Base-by-base conservation (phyloP, 352 stramenopile species). In the Discostella stelligera region DNA sequence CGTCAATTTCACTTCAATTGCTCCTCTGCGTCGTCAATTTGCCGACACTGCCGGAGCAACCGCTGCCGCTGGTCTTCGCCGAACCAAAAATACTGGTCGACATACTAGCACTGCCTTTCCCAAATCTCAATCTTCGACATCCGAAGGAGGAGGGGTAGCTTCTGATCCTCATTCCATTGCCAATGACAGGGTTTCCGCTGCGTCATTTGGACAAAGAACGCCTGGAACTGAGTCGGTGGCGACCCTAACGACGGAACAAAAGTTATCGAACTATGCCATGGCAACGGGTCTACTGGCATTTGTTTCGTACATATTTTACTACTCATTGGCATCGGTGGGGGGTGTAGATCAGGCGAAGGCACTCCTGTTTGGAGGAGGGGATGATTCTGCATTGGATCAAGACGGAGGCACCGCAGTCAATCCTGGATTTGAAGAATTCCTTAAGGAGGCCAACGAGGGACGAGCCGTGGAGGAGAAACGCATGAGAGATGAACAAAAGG, bases 291-390 rank as follows among this genome's bases (percentile, higher is more conserved):
- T 81, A 46, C 49, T 81, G 3, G 73, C 58, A 7, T 81, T 75
- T 58, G 73, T 81, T 48, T 81, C 73, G 1, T 81, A 76, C 23
- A 64, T 81, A 3, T 81, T 81, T 67, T 81, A 81, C 44, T 81
- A 81, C 48, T 77, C 66, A 0, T n/a, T 81, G 30, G 67, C 73
- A n/a, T 68, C 48, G 5, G 73, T 81, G 11, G 73, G 73, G 13
- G 73, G 73, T 7, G 50, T 37, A 23, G 67, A 81, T 3, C 75
- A 76, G 52, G 73, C 73, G 1, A 75, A 66, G 44, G 23, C 58
- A 48, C 41, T 81, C 1, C 58, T 81, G 0, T 50, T 75, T 16
- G 72, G 72, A 18, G 18, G 4, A 3, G n/a, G 59, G 41, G 32
- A 30, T 41, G 63, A 61, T 27, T 18, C 13, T 21, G 27, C 13